Evolutionary conservation across 805 yeast genomes (phyloP).

Genomic region (Kazachstania psychrophila): DNA sequence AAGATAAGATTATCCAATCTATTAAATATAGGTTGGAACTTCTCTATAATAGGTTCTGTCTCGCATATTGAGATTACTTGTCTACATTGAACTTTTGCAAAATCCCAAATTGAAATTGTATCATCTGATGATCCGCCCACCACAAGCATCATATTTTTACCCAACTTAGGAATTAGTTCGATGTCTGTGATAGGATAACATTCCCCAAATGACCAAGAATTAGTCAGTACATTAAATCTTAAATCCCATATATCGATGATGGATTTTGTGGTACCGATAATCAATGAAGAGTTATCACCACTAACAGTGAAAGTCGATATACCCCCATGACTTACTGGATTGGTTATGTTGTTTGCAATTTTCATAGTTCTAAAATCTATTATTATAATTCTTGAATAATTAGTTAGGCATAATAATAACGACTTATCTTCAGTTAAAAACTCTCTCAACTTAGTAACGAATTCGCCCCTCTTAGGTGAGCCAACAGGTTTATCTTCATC

Average conservation of each 20-base stretch:
- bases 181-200: conserved; percentile 44
- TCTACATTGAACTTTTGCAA: conserved; percentile 52
- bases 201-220: conserved; percentile 50
- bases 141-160: conserved; percentile 39
- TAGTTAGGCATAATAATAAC: conserved; percentile 43
- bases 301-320: conserved; percentile 54
- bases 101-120: conserved; percentile 67
- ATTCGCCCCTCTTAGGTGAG: no score
- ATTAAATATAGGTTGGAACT: conserved; percentile 12
- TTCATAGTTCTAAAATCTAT: conserved; percentile 54
- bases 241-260: conserved; percentile 74
- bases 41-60: conserved; percentile 16
- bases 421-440: conserved; percentile 34
- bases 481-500: neutral
- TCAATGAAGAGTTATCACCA: conserved; percentile 47
- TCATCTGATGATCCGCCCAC: conserved; percentile 57
- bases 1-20: conserved; percentile 5
- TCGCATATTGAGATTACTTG: conserved; percentile 30
- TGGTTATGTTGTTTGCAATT: conserved; percentile 35
- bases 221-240: conserved; percentile 51
- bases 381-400: conserved; percentile 40
- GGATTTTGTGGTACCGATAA: conserved; percentile 71
- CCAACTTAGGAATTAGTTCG: conserved; percentile 12
- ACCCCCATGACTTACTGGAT: conserved; percentile 57
- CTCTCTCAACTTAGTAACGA: conserved; percentile 38